Evolutionary conservation across 148 eudicot genomes (phyloP).

Genomic region (Oxyria digyna): DNA sequence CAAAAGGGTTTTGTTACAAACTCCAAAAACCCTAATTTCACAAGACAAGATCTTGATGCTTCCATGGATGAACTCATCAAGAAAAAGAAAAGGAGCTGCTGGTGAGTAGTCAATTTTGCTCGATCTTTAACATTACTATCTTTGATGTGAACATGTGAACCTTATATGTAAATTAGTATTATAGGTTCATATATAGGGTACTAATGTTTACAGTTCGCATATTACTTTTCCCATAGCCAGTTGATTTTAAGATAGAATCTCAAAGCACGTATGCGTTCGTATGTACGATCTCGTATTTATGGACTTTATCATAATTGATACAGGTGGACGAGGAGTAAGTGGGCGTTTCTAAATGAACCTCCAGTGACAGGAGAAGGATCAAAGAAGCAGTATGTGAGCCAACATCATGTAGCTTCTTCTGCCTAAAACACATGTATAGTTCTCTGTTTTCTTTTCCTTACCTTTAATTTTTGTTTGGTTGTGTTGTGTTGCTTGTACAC

Average conservation of each 20-base stretch:
- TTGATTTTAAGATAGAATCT: too few species aligned
- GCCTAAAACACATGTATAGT: not conserved
- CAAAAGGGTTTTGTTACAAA: not conserved
- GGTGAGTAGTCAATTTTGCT: too few species aligned
- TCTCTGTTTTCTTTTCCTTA: not conserved
- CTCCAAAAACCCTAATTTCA: not conserved
- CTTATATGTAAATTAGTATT: too few species aligned
- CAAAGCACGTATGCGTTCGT: too few species aligned
- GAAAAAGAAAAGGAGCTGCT: not conserved
- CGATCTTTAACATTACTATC: too few species aligned
- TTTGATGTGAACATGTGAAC: too few species aligned
- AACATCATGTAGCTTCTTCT: conserved; percentile 30
- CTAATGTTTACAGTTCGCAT: too few species aligned
- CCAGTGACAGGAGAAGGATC: conserved; percentile 30
- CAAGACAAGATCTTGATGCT: not conserved
- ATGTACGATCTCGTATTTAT: too few species aligned
- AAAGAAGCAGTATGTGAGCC: conserved; percentile 23
- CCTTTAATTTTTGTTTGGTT: not conserved
- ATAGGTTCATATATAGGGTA: too few species aligned
- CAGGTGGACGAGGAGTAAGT: conserved; percentile 50
- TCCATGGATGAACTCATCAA: not conserved
- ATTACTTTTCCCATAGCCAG: too few species aligned
- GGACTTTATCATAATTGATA: too few species aligned
- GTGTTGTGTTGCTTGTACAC: too few species aligned
- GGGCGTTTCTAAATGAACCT: conserved; percentile 45